Evolutionary conservation across 2,329 filamentous ascomycete species (phyloP).

Genomic region (Orbilia ellipsospora): DNA sequence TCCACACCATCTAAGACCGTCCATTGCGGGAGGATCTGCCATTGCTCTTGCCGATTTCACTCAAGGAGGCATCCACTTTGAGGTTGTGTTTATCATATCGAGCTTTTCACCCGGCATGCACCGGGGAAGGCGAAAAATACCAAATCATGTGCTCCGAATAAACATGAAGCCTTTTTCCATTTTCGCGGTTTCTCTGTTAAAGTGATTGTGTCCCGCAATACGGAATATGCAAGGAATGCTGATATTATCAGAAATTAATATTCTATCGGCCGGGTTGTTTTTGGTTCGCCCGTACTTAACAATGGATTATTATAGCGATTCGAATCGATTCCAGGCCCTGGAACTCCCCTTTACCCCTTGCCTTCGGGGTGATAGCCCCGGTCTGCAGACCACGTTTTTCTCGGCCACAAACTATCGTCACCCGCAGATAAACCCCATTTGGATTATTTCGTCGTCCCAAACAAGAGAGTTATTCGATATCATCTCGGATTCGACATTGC

Average conservation of each 20-base stretch:
- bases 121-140: constrained; percentile 24
- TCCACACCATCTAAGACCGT: constrained; percentile 2
- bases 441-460: constrained; percentile 20
- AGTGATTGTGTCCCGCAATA: constrained; percentile 17
- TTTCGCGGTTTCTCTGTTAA: background rate
- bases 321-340: constrained; percentile 28
- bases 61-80: constrained; percentile 26
- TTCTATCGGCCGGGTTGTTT: constrained; percentile 39
- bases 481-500: constrained; percentile 39
- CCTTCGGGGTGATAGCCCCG: constrained; percentile 42
- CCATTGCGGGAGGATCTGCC: constrained; percentile 38
- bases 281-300: constrained; percentile 32
- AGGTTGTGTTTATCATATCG: constrained; percentile 13
- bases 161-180: background rate
- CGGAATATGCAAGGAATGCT: constrained; percentile 38
- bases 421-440: constrained; percentile 19
- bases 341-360: constrained; percentile 17
- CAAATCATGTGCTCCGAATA: constrained; percentile 31
- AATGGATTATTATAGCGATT: constrained; percentile 29
- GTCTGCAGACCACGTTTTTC: constrained; percentile 49
- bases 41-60: constrained; percentile 33
- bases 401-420: background rate
- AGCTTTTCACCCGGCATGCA: constrained; percentile 21
- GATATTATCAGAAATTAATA: constrained; percentile 52
- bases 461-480: constrained; percentile 12